A percentile compares a stretch with the other conserved stretches of the same genome.
Conservation (phyloP, 2,329 filamentous ascomycete species). For the Nothophaeocryptopus gaeumannii region DNA sequence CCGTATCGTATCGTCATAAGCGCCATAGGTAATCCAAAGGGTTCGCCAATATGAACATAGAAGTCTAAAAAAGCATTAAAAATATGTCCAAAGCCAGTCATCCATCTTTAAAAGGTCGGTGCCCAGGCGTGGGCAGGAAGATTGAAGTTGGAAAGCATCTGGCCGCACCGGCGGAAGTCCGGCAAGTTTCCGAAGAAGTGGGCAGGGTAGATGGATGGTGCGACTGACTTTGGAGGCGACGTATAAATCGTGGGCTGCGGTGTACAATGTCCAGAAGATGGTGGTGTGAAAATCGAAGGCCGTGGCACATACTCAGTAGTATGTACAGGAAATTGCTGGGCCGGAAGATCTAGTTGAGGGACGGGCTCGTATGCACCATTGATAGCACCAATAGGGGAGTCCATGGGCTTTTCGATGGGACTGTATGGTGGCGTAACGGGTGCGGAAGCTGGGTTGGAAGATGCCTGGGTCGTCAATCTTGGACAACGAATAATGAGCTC, state of each 20-base stretch:
- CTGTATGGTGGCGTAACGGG: constrained; percentile 44
- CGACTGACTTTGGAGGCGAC: constrained; percentile 23
- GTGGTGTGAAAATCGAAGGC: constrained; percentile 22
- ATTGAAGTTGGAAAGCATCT: constrained; percentile 28
- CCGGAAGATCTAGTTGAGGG: constrained; percentile 31
- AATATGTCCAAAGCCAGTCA: constrained; percentile 5
- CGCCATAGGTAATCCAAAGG: constrained; percentile 5
- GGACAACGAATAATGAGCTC: constrained; percentile 73
- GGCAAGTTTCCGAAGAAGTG: constrained; percentile 22
- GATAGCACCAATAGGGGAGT: constrained; percentile 14
- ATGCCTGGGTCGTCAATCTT: constrained; percentile 64
- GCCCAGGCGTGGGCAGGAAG: constrained; percentile 27
- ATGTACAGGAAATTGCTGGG: constrained; percentile 24
- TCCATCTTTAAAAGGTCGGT: constrained; percentile 11
- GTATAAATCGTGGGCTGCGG: constrained; percentile 30
- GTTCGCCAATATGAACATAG: constrained; percentile 16
- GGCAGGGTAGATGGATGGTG: constrained; percentile 17
- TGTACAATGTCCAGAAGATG: constrained; percentile 27
- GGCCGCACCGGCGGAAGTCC: constrained; percentile 26
- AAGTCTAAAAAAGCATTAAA: constrained; percentile 5
- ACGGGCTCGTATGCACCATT: constrained; percentile 23
- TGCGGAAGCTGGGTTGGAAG: constrained; percentile 44
- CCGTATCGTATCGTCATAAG: constrained; percentile 17
- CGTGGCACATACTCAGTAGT: not conserved
- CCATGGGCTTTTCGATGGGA: constrained; percentile 37